Evolutionary conservation across 2,329 filamentous ascomycete species (phyloP).

Genomic region (Aspergillus sp.): DNA sequence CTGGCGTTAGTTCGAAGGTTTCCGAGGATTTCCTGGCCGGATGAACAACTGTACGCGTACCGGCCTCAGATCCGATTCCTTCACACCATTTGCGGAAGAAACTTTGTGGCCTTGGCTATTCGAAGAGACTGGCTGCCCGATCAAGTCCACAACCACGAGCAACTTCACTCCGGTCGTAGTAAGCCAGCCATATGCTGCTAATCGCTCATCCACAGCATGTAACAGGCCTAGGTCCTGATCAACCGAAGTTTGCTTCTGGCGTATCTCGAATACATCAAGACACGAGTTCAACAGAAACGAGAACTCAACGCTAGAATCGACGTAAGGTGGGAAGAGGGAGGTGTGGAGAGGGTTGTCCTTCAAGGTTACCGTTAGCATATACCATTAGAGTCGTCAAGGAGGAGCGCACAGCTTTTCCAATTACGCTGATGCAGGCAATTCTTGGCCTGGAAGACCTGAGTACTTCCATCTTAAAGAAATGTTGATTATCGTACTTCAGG

Average conservation of each 20-base stretch:
- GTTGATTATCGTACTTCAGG: not conserved
- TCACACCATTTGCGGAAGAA: constrained; percentile 61
- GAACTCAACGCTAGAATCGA: constrained; percentile 70
- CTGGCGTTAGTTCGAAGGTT: not conserved
- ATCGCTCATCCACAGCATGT: constrained; percentile 88
- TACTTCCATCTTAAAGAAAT: not conserved
- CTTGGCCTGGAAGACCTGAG: constrained; percentile 61
- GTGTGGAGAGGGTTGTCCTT: constrained; percentile 97
- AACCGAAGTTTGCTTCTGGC: constrained; percentile 68
- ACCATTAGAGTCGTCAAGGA: not conserved
- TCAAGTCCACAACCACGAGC: constrained; percentile 86
- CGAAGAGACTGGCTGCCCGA: constrained; percentile 59
- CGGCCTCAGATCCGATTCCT: constrained; percentile 83
- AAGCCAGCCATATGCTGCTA: constrained; percentile 93
- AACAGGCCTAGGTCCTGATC: constrained; percentile 88
- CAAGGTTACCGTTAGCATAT: constrained; percentile 6
- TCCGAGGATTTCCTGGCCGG: not conserved
- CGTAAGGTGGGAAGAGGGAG: constrained; percentile 78
- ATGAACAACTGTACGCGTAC: constrained; percentile 47
- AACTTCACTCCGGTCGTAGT: constrained; percentile 94
- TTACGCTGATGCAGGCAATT: constrained; percentile 90
- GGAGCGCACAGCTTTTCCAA: constrained; percentile 78
- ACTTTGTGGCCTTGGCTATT: constrained; percentile 32
- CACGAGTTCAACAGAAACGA: constrained; percentile 87
- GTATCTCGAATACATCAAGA: constrained; percentile 90